phyloP scores from a whole-genome alignment of 2,329 filamentous ascomycete species.

The Hypoxylon sp. region DNA sequence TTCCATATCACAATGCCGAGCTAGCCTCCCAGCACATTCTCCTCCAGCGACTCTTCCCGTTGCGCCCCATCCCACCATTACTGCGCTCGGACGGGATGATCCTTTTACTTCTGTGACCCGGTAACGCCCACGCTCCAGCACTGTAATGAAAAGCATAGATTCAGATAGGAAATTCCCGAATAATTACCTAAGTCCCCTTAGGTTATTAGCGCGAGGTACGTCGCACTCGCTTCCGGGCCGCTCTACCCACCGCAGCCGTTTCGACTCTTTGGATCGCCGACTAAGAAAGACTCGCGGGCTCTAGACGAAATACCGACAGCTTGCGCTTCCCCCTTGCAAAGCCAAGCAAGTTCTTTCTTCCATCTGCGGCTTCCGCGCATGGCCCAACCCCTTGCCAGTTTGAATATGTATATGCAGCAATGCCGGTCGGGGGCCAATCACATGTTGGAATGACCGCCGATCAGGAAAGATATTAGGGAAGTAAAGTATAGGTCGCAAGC shows the following conservation, averaged over 20 bases:
- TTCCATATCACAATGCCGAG: constrained; percentile 42
- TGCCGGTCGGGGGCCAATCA: constrained; percentile 34
- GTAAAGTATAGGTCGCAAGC: constrained; percentile 19
- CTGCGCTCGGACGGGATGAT: constrained; percentile 22
- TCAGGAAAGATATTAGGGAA: constrained; percentile 31
- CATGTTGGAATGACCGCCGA: constrained; percentile 28
- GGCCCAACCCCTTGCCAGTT: constrained; percentile 18
- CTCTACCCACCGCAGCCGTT: constrained; percentile 45
- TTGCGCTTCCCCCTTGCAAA: constrained; percentile 1
- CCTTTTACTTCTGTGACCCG: constrained; percentile 15
- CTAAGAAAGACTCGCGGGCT: constrained; percentile 39
- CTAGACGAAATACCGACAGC: constrained; percentile 42
- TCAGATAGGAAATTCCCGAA: constrained; percentile 24
- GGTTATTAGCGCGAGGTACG: constrained; percentile 37
- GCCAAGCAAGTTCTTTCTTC: constrained; percentile 10
- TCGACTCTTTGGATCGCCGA: constrained; percentile 38
- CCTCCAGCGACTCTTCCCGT: constrained; percentile 10
- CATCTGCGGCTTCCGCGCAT: constrained; percentile 33
- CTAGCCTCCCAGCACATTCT: constrained; percentile 27
- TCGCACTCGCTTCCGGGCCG: constrained; percentile 47
- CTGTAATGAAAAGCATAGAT: constrained; percentile 4
- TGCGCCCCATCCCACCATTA: constrained; percentile 16
- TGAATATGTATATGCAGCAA: constrained; percentile 26
- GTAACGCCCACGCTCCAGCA: constrained; percentile 13
- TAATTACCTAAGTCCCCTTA: constrained; percentile 18